Evolutionary conservation across 2,329 filamentous ascomycete genomes (phyloP), one percentile per base, ranked within the genome.

Genomic region (Botrytis pseudocinerea): DNA sequence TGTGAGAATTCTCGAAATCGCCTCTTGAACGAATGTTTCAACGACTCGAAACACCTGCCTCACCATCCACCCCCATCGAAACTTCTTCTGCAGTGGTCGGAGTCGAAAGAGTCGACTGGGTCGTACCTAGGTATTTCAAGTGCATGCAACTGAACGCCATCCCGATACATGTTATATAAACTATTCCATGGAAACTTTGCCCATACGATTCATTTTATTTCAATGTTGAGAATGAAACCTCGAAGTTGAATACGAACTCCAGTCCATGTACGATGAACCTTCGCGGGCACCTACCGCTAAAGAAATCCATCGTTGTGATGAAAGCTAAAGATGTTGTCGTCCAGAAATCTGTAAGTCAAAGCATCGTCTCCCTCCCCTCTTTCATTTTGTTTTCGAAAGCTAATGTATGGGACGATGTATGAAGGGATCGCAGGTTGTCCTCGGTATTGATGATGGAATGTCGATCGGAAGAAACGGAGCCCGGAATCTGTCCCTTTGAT

Each of bases 351-450:
- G 35, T 40, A 54, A n/a, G 35, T 40, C 22, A 54, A 40, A n/a
- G 46, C 38, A 40, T 25, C 64, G 7, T 40, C 16, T 40, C 54
- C 46, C 32, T 68, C 38, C 14, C 35, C 20, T 35, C n/a, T 54
- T 28, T 54, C 14, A 6, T 22, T 4, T 22, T 20, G 38, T 68
- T n/a, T 20, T 48, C 61, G 38, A 25, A 40, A 68, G 46, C 64
- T 68, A 68, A 68, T 54, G 20, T 68, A 22, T 68, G 46, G 16
- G n/a, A 48, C 35, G 35, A 66, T 28, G 32, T 40, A 54, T 28
- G 64, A 28, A 54, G 18, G 18, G 18, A 54, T 46, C 28, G 6
- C 40, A 64, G n/a, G n/a, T 46, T 28, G 61, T 46, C n/a, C 40
- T 46, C 61, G n/a, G 20, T 46, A 32, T n/a, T 54, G 25, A n/a